These are phyloP conservation scores for Pseudoneurospora amorphoporcata DNA, from an alignment of 495 filamentous ascomycete species.

Conservation along the genomic window DNA sequence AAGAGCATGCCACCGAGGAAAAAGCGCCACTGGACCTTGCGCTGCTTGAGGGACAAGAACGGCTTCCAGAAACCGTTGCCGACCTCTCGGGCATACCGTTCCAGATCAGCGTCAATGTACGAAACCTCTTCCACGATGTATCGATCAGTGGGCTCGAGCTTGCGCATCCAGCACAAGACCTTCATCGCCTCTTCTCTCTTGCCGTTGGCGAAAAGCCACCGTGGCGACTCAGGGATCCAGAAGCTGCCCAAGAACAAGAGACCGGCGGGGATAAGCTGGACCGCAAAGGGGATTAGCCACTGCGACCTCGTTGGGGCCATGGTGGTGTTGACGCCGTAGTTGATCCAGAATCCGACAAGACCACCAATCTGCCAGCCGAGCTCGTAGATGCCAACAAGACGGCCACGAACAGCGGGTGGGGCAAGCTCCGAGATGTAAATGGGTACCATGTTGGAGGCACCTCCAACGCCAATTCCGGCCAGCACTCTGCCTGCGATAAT, in stretches of 20 bases:
- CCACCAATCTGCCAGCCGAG: slow-evolving; percentile 65
- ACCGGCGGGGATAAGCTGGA: slow-evolving; percentile 47
- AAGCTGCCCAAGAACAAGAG: slow-evolving; percentile 37
- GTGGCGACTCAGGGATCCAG: slow-evolving; percentile 49
- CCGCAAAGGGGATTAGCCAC: slow-evolving; percentile 47
- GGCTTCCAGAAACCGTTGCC: slow-evolving; percentile 60
- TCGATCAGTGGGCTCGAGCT: slow-evolving; percentile 45
- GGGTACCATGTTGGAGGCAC: slow-evolving; percentile 40
- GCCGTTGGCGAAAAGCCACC: slow-evolving; percentile 52
- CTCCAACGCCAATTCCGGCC: slow-evolving; percentile 44
- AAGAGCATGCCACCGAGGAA: slow-evolving; percentile 56
- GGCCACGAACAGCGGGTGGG: slow-evolving; percentile 43
- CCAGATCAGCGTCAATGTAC: slow-evolving; percentile 49
- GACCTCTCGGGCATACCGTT: slow-evolving; percentile 43
- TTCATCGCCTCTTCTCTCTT: slow-evolving; percentile 44
- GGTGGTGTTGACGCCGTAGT: slow-evolving; percentile 42
- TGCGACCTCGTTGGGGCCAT: slow-evolving; percentile 35
- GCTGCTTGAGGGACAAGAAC: slow-evolving; percentile 43
- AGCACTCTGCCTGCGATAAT: slow-evolving; percentile 48
- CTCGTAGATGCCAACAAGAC: slow-evolving; percentile 57
- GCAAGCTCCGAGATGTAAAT: slow-evolving; percentile 51
- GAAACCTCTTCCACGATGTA: slow-evolving; percentile 59
- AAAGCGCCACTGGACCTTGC: slow-evolving; percentile 49
- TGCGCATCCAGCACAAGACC: slow-evolving; percentile 55
- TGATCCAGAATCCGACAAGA: slow-evolving; percentile 66